Base-by-base conservation (phyloP, 306 rosid species). In the Macrotyloma uniflorum region DNA sequence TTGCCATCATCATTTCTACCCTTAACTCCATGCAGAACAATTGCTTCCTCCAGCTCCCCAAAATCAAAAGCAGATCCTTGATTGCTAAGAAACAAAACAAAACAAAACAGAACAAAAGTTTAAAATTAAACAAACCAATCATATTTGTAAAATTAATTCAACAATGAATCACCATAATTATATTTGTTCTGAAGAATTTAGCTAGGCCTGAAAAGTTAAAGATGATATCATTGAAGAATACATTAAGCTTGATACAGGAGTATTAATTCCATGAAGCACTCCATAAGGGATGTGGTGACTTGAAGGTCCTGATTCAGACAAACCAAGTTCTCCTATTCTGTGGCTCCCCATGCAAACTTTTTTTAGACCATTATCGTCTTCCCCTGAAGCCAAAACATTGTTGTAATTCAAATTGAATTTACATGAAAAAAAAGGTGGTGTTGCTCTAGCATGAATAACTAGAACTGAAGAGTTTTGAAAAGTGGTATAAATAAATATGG, bases 1-100 rank as follows among this genome's bases (percentile, higher is more conserved):
- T 88, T 90, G 50, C 82, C 76, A 80, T 89, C 97, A 88, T 94
- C 92, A 87, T 91, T 87, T 82, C 89, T 77, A 24, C 80, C 70
- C 80, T 87, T 87, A 40, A 92, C 83, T 75, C 93, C 97, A 83
- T 89, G 97, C 80, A 93, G 82, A 42, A 85, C 91, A 46, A 94
- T 90, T 77, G 97, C 98, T 85, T 94, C 92, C 83, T 92, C 95
- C 65, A 94, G 88, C 89, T 90, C 97, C 66, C 95, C 97, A 81
- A 90, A 94, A 82, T 85, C 91, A 87, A 90, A 94, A 83, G 87
- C 84, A 54, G 93, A 59, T 19, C 90, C 93, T 85, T 89, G 90
- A 87, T 87, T 87, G 15, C 97, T 90, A 71, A 79, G 64, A 51
- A 79, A 71, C 73, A 33, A 65, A 72, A 72, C 7, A 70, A 19